Base-by-base conservation (phyloP, 2,329 filamentous ascomycete species). In the Fusarium albidum region DNA sequence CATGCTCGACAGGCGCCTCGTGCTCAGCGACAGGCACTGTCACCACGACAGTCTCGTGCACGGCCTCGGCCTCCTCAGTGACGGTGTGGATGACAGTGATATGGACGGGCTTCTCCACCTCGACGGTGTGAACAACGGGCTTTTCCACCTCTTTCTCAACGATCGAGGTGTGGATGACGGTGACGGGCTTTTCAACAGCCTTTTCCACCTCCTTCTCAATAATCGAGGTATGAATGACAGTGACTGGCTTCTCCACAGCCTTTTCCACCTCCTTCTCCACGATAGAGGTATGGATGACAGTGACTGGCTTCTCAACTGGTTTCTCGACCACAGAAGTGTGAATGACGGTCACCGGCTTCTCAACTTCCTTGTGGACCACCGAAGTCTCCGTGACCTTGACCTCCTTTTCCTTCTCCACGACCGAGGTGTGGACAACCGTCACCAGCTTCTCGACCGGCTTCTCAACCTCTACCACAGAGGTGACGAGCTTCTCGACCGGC, bases 241-340 rank as follows among this genome's bases (percentile, higher is more conserved):
- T 35, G 2, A 21, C 21, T 21, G 21, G 21, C 21, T 21, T 21
- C 21, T 21, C 21, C 4, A 43, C 41, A 5, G 17, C 15, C n/a
- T 55, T 51, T 25, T 42, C 39, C 1, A 31, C 38, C 6, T 14
- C 40, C 0, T 53, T 48, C 14, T 57, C 52, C 2, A 58, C 39
- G 1, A 60, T n/a, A 1, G 56, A 10, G 9, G 56, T 59, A 4
- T 59, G 56, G 5, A 59, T 29, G 7, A 59, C 35, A 0, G 57
- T 59, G 0, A 60, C 56, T 0, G 55, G 56, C 5, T 33, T 15
- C 3, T 59, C 55, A 4, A 59, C 5, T 3, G 49, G 40, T 12
- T 59, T 46, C 3, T 58, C 48, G 1, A 58, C 39, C 6, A 49
- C 54, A 9, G 49, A 48, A 3, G 55, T 59, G 8, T 59, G 42